Conservation (phyloP, 805 yeast species). For the Candida pini region DNA sequence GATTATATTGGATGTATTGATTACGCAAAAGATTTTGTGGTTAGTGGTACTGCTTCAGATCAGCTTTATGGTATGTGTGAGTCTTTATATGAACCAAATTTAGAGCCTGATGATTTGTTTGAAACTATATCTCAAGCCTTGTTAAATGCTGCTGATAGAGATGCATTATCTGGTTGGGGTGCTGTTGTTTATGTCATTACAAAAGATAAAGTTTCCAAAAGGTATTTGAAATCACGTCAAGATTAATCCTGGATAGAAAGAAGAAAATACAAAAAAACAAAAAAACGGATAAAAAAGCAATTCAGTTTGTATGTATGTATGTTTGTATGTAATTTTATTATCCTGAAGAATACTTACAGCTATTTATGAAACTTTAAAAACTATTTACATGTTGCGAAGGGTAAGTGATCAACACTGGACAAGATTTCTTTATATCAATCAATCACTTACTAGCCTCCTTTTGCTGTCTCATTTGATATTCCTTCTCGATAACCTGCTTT, state of each 20-base stretch:
- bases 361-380: neutral
- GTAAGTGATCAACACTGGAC: neutral
- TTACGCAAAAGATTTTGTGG: constrained; percentile 89
- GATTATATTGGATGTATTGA: constrained; percentile 97
- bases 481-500: constrained; percentile 56
- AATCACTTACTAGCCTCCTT: neutral
- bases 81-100: constrained; percentile 85
- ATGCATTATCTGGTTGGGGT: constrained; percentile 98
- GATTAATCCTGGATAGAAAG: constrained; percentile 65
- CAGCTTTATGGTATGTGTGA: constrained; percentile 99
- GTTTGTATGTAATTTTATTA: neutral
- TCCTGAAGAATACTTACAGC: neutral
- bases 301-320: neutral
- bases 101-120: constrained; percentile 92
- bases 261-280: too few species aligned
- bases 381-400: neutral
- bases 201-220: constrained; percentile 84
- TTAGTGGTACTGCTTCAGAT: constrained; percentile 93
- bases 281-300: too few species aligned
- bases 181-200: constrained; percentile 89
- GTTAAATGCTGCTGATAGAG: constrained; percentile 93
- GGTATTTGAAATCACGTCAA: constrained; percentile 89
- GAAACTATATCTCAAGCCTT: constrained; percentile 94
- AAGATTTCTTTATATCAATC: neutral
- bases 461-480: constrained; percentile 28